Evolutionary conservation across 2,329 filamentous ascomycete genomes (phyloP), one percentile per base, ranked within the genome.

Genomic region (Trichoderma sp.): DNA sequence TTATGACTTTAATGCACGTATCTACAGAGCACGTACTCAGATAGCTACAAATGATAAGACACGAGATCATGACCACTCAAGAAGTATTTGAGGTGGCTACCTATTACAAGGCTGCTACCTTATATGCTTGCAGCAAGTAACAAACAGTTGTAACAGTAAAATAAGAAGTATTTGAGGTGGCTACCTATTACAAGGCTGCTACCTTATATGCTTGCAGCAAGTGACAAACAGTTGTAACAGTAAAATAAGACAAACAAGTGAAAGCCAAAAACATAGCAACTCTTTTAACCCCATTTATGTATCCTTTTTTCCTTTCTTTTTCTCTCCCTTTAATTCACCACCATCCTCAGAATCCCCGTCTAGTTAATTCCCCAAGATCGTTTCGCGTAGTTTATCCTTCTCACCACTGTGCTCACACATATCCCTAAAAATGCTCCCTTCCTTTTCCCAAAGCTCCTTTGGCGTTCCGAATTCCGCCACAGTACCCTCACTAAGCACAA

Each of bases 381-480:
- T 84, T 30, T 81, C 80, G 73, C 80, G 81, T 73, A 90, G 75
- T 78, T 84, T 86, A 1, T 88, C 85, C 77, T 81, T 85, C 81
- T 90, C 88, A 0, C 88, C 88, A 74, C 87, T 90, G 77, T 88
- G 85, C 78, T 87, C 84, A 53, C 88, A 89, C 88, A 92, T 88
- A n/a, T 85, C 85, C 71, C 84, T 84, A 77, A 92, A 92, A 2
- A 88, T 81, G 6, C 87, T 84, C 4, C 76, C 82, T 23, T 86
- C 80, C 76, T 80, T 83, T 66, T 84, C 82, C 85, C 91, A 88
- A 70, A 94, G 80, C 76, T 91, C 88, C 74, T 78, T 83, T 2
- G 92, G 92, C 6, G 83, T 84, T 4, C 91, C 92, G 79, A 87
- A 93, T 81, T 94, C 92, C 17, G 88, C 87, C 0, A 91, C 91